Evolutionary conservation across 352 stramenopile genomes (phyloP).

Genomic region (Phytophthora pluvialis): DNA sequence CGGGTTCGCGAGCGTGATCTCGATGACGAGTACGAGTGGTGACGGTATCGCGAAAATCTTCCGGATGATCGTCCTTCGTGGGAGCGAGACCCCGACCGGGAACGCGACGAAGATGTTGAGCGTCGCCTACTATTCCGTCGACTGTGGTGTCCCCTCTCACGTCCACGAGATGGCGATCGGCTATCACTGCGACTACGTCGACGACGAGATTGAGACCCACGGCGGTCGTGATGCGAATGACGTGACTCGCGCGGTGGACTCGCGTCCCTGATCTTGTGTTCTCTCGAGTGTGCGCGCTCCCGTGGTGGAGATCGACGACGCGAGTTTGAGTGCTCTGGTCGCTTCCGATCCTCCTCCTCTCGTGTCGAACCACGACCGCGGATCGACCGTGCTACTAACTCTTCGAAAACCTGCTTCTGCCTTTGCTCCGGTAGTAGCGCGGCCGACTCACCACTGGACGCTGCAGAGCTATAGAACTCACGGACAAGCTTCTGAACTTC

Average conservation of each 20-base stretch:
- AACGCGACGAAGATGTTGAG: conserved; percentile 48
- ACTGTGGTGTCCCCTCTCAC: conserved; percentile 20
- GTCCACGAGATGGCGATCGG: conserved; percentile 24
- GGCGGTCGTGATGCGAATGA: conserved; percentile 21
- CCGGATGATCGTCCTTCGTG: conserved; percentile 24
- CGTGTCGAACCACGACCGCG: not conserved
- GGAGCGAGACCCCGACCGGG: conserved; percentile 44
- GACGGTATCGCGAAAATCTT: conserved; percentile 23
- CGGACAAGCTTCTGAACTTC: conserved; percentile 33
- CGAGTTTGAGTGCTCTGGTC: conserved; percentile 5
- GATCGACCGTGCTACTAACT: conserved; percentile 13
- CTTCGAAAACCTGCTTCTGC: conserved; percentile 37
- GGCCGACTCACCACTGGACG: conserved; percentile 13
- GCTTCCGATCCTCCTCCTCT: conserved; percentile 5
- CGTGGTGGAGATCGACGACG: conserved; percentile 13
- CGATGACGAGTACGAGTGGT: conserved; percentile 35
- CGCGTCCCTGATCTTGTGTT: conserved; percentile 4
- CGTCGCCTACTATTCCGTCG: conserved; percentile 27
- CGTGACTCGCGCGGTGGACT: conserved; percentile 23
- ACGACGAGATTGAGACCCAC: conserved; percentile 24
- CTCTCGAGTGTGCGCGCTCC: conserved; percentile 8
- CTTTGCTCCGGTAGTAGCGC: conserved; percentile 31
- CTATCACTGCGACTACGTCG: conserved; percentile 32
- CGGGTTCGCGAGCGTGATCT: conserved; percentile 44
- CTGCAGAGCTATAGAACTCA: conserved; percentile 37